Evolutionary conservation across 345 rosid species (phyloP).

Genomic region (Hibiscus trionum): DNA sequence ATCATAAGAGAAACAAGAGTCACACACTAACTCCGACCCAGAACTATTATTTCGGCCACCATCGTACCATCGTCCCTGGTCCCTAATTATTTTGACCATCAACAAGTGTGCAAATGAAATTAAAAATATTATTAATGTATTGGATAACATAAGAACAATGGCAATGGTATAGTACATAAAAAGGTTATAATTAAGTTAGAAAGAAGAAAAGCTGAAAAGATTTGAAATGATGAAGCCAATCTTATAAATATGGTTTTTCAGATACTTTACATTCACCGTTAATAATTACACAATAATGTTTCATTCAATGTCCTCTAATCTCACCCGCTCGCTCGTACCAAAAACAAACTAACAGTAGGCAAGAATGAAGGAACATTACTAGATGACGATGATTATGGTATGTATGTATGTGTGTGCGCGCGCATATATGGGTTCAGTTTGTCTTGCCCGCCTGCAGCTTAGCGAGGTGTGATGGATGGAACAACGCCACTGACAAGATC

Average conservation of each 20-base stretch:
- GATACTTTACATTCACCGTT: background rate
- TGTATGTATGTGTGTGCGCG: background rate
- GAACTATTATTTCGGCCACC: too few species aligned
- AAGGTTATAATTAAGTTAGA: background rate
- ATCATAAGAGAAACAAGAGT: too few species aligned
- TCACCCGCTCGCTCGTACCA: background rate
- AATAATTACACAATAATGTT: background rate
- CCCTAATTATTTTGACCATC: too few species aligned
- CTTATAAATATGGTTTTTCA: background rate
- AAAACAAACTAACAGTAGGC: background rate
- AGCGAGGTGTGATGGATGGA: slow-evolving; percentile 58
- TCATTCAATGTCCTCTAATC: background rate
- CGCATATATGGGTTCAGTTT: background rate
- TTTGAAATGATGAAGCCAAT: background rate
- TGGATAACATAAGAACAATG: too few species aligned
- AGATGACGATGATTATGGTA: background rate
- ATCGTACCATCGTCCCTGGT: too few species aligned
- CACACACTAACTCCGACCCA: too few species aligned
- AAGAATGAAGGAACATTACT: background rate
- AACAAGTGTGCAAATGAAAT: too few species aligned
- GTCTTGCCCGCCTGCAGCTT: slow-evolving; percentile 26
- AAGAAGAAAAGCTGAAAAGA: background rate
- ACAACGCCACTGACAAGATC: slow-evolving; percentile 56
- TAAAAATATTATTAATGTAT: too few species aligned
- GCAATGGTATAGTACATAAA: background rate